These are phyloP conservation scores for Spatholobus suberectus DNA, from an alignment of 306 rosid genomes.

Conservation along the genomic window DNA sequence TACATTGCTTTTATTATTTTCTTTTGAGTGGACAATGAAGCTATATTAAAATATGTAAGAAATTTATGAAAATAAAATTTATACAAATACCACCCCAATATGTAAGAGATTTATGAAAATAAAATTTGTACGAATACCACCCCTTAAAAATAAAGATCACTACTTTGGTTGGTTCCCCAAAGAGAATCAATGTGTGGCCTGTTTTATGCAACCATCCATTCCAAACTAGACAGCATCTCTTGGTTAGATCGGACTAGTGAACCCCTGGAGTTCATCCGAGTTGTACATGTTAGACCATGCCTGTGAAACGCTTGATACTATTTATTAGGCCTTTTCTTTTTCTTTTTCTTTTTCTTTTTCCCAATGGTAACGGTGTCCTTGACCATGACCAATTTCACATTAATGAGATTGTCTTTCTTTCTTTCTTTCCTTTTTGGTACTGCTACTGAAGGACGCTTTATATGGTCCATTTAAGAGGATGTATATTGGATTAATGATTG, in stretches of 20 bases:
- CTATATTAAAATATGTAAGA: background rate
- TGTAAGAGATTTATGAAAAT: background rate
- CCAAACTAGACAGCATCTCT: background rate
- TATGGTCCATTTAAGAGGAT: background rate
- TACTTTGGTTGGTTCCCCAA: background rate
- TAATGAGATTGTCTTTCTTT: background rate
- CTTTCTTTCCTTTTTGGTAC: background rate
- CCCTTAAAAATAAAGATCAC: background rate
- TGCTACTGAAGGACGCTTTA: background rate
- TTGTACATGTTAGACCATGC: background rate
- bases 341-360: background rate
- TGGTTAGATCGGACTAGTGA: background rate
- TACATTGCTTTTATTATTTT: too few relatives aligned
- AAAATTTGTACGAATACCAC: background rate
- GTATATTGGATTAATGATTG: background rate
- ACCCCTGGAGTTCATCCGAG: background rate
- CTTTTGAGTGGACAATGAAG: background rate
- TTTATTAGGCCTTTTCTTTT: background rate
- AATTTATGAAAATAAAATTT: background rate
- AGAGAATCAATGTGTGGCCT: background rate
- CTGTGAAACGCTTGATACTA: background rate
- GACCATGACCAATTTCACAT: background rate
- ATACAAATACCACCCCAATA: background rate
- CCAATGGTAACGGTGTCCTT: background rate
- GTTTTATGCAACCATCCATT: background rate